Base-by-base conservation (phyloP, 208 protist species). In the Acanthamoeba castellanii region DNA sequence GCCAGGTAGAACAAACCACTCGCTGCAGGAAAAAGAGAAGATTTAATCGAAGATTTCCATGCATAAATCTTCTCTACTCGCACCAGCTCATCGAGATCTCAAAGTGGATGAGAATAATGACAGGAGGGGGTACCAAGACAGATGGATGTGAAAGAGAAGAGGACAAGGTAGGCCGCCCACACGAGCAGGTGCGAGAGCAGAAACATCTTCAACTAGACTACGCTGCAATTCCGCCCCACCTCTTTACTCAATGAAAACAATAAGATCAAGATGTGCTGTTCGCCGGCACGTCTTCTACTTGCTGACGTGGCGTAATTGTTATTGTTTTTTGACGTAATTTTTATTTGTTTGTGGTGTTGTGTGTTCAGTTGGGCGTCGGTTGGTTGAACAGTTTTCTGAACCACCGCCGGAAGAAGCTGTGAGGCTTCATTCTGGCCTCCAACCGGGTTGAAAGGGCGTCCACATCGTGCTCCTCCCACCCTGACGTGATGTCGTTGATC, bases 1-100 rank as follows among this genome's bases (percentile, higher is more conserved):
- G 95, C 95, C 70, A 96, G 81, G 72, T 96, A 96, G 93, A 94
- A 96, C 32, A 96, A 57, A 6, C 95, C 95, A 30, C 95, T 94
- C 27, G 90, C 90, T 94, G 90, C 42, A 30, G 27, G 16, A 42
- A 1, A 0, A 11, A 87, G 13, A 72, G 11, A 27, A 64, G 9
- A 64, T 64, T 64, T n/a, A 64, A 64, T 20, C 11, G 52, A 78
- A 42, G 66, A 20, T 74, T 30, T 74, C 14, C 13, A 42, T 74
- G 13, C 66, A 30, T 0, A 42, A 25, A 16, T 13, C 13, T 5
- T 42, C 1, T 42, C 27, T 74, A 30, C 66, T 42, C 37, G 37
- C 37, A 42, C 3, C 3, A 42, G 37, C 37, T 42, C 37, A 42
- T 42, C 37, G 37, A 42, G 22, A 82, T 52, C 9, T 42, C 37